These are phyloP conservation scores for Trametes versicolor DNA, from an alignment of 1,284 basidiomycete species.

Conservation along the genomic window DNA sequence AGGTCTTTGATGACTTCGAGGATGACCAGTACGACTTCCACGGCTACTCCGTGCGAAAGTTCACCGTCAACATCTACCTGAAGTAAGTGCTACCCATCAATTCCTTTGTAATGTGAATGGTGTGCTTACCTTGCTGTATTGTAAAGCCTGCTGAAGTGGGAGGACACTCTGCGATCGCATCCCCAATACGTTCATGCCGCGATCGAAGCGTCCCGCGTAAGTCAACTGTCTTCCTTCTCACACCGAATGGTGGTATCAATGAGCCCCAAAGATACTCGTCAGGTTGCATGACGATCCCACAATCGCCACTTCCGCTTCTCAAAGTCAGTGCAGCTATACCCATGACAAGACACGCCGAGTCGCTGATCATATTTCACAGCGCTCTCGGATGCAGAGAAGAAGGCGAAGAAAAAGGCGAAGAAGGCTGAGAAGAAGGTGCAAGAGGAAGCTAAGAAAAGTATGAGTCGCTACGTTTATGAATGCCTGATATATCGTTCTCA, in stretches of 20 bases:
- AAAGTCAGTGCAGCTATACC: slow-evolving; percentile 43
- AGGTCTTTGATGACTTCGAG: slow-evolving; percentile 90
- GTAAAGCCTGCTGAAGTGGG: slow-evolving; percentile 81
- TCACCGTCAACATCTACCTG: slow-evolving; percentile 87
- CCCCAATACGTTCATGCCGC: slow-evolving; percentile 83
- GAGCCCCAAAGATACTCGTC: slow-evolving; percentile 71
- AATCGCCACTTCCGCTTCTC: slow-evolving; percentile 55
- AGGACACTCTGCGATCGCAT: slow-evolving; percentile 82
- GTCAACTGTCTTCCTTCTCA: slow-evolving; percentile 29
- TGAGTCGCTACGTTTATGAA: slow-evolving; percentile 21
- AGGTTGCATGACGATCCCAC: slow-evolving; percentile 80
- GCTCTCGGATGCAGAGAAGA: slow-evolving; percentile 80
- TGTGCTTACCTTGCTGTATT: not conserved
- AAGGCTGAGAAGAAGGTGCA: slow-evolving; percentile 81
- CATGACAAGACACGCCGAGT: not conserved
- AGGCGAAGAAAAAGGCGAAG: slow-evolving; percentile 91
- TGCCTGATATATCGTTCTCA: no score
- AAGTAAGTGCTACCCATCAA: slow-evolving; percentile 59
- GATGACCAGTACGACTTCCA: slow-evolving; percentile 99
- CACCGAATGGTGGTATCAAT: slow-evolving; percentile 1
- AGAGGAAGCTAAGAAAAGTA: slow-evolving; percentile 72
- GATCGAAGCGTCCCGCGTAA: slow-evolving; percentile 70
- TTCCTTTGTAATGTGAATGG: not conserved
- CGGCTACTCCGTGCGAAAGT: slow-evolving; percentile 92
- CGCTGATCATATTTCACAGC: slow-evolving; percentile 34